A percentile compares a stretch with the other conserved stretches of the same genome.
phyloP scores from a whole-genome alignment of 768 basidiomycete species.

The Leccinum disarticulatum region DNA sequence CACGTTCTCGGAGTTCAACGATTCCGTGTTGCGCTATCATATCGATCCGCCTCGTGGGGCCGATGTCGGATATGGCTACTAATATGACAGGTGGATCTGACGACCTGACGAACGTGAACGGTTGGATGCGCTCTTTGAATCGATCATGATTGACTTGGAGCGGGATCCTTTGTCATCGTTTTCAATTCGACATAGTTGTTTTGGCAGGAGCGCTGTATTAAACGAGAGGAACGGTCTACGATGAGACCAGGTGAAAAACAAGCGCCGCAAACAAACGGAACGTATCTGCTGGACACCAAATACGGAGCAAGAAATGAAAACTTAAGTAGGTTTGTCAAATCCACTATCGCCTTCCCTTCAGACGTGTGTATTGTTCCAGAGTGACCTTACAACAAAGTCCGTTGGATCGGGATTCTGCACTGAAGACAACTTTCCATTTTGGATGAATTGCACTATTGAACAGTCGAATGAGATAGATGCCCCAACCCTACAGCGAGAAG shows the following conservation, averaged over 20 bases:
- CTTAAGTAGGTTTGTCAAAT: no score
- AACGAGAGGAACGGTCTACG: no score
- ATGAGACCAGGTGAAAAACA: no score
- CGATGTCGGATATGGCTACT: constrained; percentile 60
- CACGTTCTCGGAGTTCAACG: constrained; percentile 60
- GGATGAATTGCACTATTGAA: constrained; percentile 40
- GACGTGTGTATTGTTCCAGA: constrained; percentile 53
- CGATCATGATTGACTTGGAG: constrained; percentile 68
- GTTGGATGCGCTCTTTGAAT: constrained; percentile 52
- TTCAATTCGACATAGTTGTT: constrained; percentile 4
- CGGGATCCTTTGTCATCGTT: constrained; percentile 35
- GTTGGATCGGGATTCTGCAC: constrained; percentile 37
- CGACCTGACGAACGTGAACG: constrained; percentile 65
- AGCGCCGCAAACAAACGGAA: no score
- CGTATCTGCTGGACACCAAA: no score
- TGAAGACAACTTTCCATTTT: constrained; percentile 40
- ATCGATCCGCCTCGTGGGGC: constrained; percentile 64
- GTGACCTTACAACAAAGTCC: constrained; percentile 50
- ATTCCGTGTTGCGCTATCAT: constrained; percentile 72
- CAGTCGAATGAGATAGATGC: constrained; percentile 1
- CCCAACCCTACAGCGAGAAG: neutral
- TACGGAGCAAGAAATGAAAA: no score
- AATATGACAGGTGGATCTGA: constrained; percentile 63
- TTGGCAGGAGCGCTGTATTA: no score
- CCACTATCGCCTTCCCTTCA: constrained; percentile 3